A percentile compares a stretch with the other conserved stretches of the same genome.
Conservation (phyloP, 805 yeast genomes). For the Kuraishia ogatae region DNA sequence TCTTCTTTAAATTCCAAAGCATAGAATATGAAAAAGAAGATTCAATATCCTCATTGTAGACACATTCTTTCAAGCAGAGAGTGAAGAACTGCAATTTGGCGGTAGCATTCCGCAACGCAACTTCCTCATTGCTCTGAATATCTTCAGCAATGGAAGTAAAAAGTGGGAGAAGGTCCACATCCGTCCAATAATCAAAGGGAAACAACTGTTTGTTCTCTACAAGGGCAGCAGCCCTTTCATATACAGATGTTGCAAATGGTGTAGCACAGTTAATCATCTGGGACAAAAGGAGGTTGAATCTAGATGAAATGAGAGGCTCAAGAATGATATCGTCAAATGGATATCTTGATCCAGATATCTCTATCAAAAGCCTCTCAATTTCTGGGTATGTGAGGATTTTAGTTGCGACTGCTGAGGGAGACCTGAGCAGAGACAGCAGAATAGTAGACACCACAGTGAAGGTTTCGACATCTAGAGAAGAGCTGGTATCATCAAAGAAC, state of each 20-base stretch:
- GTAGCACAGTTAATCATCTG: slow-evolving; percentile 14
- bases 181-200: slow-evolving; percentile 18
- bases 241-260: slow-evolving; percentile 5
- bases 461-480: slow-evolving; percentile 10
- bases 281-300: slow-evolving; percentile 17
- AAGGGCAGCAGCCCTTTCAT: slow-evolving; percentile 15
- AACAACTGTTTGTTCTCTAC: slow-evolving; percentile 11
- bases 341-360: slow-evolving; percentile 9
- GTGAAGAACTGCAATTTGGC: slow-evolving; percentile 16
- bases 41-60: slow-evolving; percentile 15
- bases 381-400: slow-evolving; percentile 10
- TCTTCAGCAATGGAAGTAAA: slow-evolving; percentile 10
- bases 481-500: slow-evolving; percentile 6
- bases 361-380: slow-evolving; percentile 10
- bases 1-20: slow-evolving; percentile 13
- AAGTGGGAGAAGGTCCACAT: slow-evolving; percentile 12
- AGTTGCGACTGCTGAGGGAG: slow-evolving; percentile 8
- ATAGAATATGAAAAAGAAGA: slow-evolving; percentile 8
- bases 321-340: slow-evolving; percentile 12
- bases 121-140: slow-evolving; percentile 11
- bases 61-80: slow-evolving; percentile 13
- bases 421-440: slow-evolving; percentile 3
- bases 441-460: slow-evolving; percentile 10
- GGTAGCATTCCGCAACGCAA: slow-evolving; percentile 12
- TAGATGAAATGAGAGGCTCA: slow-evolving; percentile 12